These are phyloP conservation scores for Fusarium brachygibbosum DNA, from an alignment of 2,329 filamentous ascomycete species.

Conservation along the genomic window DNA sequence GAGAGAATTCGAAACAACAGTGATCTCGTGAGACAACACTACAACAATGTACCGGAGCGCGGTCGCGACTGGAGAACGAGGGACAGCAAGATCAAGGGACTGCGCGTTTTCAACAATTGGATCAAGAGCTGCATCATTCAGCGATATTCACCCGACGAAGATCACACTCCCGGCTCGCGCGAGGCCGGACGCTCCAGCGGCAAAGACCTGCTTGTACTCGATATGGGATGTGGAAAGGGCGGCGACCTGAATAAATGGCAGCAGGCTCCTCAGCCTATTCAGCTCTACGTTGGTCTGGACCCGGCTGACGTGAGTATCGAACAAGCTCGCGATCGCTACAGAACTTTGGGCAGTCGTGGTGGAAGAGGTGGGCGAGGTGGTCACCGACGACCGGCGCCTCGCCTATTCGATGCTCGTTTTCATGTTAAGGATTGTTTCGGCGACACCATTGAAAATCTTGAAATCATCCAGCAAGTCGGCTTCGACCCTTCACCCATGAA, in stretches of 20 bases:
- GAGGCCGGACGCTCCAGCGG: conserved; percentile 65
- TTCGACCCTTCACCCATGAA: conserved; percentile 83
- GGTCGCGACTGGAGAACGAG: conserved; percentile 95
- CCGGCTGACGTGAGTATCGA: conserved; percentile 93
- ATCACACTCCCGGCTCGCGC: conserved; percentile 73
- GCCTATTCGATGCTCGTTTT: conserved; percentile 88
- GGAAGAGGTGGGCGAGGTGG: conserved; percentile 68
- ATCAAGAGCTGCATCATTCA: conserved; percentile 98
- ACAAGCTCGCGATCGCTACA: conserved; percentile 88
- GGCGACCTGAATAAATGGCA: conserved; percentile 98
- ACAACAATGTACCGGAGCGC: conserved; percentile 94
- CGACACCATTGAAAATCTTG: conserved; percentile 83
- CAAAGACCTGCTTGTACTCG: conserved; percentile 82
- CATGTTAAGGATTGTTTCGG: conserved; percentile 93
- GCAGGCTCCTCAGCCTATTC: conserved; percentile 89
- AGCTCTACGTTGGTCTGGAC: conserved; percentile 93
- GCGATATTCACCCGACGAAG: conserved; percentile 89
- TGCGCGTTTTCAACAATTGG: conserved; percentile 98
- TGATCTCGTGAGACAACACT: conserved; percentile 92
- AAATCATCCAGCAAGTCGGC: conserved; percentile 86
- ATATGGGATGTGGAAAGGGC: conserved; percentile 97
- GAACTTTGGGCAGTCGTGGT: conserved; percentile 74
- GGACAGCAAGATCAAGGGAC: conserved; percentile 93
- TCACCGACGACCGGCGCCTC: conserved; percentile 62
- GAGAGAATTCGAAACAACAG: conserved; percentile 70